Evolutionary conservation across 768 basidiomycete species (phyloP).

Genomic region (Zangia roseola): DNA sequence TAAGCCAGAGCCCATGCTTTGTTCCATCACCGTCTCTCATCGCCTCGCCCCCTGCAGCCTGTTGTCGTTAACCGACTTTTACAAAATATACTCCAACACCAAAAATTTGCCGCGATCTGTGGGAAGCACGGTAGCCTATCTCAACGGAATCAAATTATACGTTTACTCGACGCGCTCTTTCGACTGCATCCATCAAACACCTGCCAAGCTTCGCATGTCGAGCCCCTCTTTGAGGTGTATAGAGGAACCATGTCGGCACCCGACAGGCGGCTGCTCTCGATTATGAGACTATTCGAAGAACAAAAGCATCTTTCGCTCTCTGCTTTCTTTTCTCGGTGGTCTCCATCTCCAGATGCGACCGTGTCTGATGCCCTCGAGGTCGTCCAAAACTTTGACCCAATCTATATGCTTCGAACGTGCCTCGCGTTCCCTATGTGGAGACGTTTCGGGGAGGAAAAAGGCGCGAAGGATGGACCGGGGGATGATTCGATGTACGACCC

Average conservation of each 20-base stretch:
- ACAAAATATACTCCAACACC: slow-evolving; percentile 73
- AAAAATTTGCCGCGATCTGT: slow-evolving; percentile 54
- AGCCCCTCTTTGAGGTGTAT: slow-evolving; percentile 75
- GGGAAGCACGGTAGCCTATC: slow-evolving; percentile 19
- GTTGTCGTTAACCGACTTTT: slow-evolving; percentile 70
- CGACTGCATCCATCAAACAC: slow-evolving; percentile 75
- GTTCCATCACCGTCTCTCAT: background rate
- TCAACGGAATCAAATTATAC: slow-evolving; percentile 47
- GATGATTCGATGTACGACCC: slow-evolving; percentile 72
- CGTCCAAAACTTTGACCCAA: slow-evolving; percentile 68
- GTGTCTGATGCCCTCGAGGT: slow-evolving; percentile 59
- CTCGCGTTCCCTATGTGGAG: slow-evolving; percentile 70
- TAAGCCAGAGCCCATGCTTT: slow-evolving; percentile 25
- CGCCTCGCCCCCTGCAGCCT: slow-evolving; percentile 41
- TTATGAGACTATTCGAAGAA: slow-evolving; percentile 77
- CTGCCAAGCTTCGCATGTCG: slow-evolving; percentile 81
- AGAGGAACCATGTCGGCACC: slow-evolving; percentile 63
- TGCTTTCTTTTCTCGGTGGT: slow-evolving; percentile 67
- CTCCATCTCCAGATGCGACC: slow-evolving; percentile 41
- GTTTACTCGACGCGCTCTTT: slow-evolving; percentile 68
- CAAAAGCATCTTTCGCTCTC: slow-evolving; percentile 66
- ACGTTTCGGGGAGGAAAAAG: slow-evolving; percentile 39
- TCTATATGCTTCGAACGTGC: slow-evolving; percentile 66
- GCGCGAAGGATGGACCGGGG: slow-evolving; percentile 19
- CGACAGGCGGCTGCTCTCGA: slow-evolving; percentile 66